Conservation (phyloP, 768 basidiomycete genomes). For the Lepiota brunneoincarnata region DNA sequence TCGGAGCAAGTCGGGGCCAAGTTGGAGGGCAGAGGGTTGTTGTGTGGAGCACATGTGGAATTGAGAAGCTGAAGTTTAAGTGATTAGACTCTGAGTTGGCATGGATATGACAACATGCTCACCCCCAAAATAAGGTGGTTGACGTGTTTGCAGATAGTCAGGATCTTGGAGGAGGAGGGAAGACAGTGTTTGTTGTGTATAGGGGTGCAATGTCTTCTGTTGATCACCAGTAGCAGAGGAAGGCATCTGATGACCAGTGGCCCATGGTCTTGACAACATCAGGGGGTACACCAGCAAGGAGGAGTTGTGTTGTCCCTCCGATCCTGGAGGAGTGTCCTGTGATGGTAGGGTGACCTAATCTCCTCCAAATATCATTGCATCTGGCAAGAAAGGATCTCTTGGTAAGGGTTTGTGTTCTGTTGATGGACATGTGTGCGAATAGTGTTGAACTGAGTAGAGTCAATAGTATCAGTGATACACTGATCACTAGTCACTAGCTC, state of each 20-base stretch:
- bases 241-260: conserved; percentile 29
- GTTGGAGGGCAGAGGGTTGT: too few relatives aligned
- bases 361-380: conserved; percentile 13
- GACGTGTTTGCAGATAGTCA: neutral
- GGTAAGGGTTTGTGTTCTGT: neutral
- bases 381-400: conserved; percentile 9
- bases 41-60: too few relatives aligned
- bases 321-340: conserved; percentile 26
- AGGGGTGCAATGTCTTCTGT: conserved; percentile 22
- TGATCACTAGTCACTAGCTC: too few relatives aligned
- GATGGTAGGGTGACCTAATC: conserved; percentile 1
- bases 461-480: too few relatives aligned
- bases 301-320: conserved; percentile 24
- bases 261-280: conserved; percentile 31
- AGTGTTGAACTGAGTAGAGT: neutral
- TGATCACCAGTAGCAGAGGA: conserved; percentile 26
- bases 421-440: neutral
- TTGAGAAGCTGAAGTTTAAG: too few relatives aligned
- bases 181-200: neutral
- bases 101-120: too few relatives aligned
- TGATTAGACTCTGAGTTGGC: too few relatives aligned
- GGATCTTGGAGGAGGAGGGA: neutral
- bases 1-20: too few relatives aligned
- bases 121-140: conserved; percentile 3
- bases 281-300: conserved; percentile 24